Base-by-base conservation (phyloP, 225 moss, liverwort and hornwort species). In the Asterella californica region DNA sequence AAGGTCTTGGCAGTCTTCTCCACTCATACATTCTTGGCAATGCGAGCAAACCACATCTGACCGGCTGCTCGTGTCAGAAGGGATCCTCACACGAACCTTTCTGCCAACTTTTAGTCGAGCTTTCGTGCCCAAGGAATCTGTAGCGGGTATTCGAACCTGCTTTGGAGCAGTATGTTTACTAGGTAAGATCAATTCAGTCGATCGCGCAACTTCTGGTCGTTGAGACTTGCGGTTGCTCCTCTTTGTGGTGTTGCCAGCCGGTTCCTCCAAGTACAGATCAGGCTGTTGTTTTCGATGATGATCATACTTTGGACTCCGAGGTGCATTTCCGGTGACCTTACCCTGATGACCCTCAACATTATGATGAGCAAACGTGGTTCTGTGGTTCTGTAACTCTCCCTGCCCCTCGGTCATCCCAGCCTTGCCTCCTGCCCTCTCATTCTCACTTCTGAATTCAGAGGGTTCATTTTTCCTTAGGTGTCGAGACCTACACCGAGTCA, bases 31-130 rank as follows among this genome's bases (percentile, higher is more conserved):
- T 45, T 70, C 82, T 72, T 45, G 82, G 36, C 87, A 84, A 74
- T 82, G 80, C 33, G 84, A 78, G 68, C 87, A 87, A 22, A 87
- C 74, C 47, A 76, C 77, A 38, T 87, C 84, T 52, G 87, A 84
- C 18, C 80, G 84, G 78, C 84, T 82, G 54, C 84, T 87, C n/a
- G 82, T 50, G 5, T 78, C 70, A 38, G 87, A 84, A 29, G 84
- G 77, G 22, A 78, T 82, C 61, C 73, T 84, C 32, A 84, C 73
- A 80, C 79, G 73, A 32, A 83, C 22, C 65, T 75, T 85, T 64
- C 79, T 83, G 47, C 65, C 74, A 52, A 76, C 75, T 63, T 76
- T 81, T 10, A 68, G 34, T 65, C 62, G 70, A 21, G 72, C 29
- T 69, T 46, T 79, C 34, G 78, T 60, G 48, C 83, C 83, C 52